Evolutionary conservation across 805 yeast species (phyloP), one percentile per base, ranked within the genome.

Genomic region (Metschnikowia amazonensis): DNA sequence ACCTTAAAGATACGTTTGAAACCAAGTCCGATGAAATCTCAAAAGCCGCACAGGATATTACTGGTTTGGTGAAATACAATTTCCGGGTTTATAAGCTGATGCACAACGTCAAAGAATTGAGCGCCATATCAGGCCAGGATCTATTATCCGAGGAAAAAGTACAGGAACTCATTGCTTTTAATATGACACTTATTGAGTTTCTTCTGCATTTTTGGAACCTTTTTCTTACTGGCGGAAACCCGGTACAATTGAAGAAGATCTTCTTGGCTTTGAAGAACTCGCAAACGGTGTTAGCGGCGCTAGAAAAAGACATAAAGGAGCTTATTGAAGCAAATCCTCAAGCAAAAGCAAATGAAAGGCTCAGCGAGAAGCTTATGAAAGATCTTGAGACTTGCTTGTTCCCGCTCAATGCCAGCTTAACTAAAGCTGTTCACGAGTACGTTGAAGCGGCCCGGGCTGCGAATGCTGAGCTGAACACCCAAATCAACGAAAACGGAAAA

Each of bases 71-170:
- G n/a, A 72, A 74, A 51, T 65, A 68, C 35, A 81, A 80, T 54
- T 70, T 81, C 13, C 76, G 79, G 44, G 82, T 80, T 51, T 76
- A 79, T 10, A 73, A 69, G 39, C 79, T 57, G 47, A 44, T 52
- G 23, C 48, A 56, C 42, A 49, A 46, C 31, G 39, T 52, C 31
- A 55, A 48, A 30, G 65, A 56, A 11, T 21, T 42, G 17, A 24
- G 28, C n/a, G 44, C 40, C 31, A 25, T 42, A 2, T n/a, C 43
- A 1, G 52, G 48, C 24, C 47, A 53, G 62, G 59, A 66, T 69
- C 29, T 76, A 71, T 74, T 75, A 57, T 51, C 54, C 43, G 57
- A 47, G 3, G 44, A 51, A 8, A 43, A 56, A 8, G 55, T 59
- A 5, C 70, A 69, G 46, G 72, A 67, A 36, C 62, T 71, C 34